Evolutionary conservation across 345 rosid genomes (phyloP).

Genomic region (Sonneratia caseolaris): DNA sequence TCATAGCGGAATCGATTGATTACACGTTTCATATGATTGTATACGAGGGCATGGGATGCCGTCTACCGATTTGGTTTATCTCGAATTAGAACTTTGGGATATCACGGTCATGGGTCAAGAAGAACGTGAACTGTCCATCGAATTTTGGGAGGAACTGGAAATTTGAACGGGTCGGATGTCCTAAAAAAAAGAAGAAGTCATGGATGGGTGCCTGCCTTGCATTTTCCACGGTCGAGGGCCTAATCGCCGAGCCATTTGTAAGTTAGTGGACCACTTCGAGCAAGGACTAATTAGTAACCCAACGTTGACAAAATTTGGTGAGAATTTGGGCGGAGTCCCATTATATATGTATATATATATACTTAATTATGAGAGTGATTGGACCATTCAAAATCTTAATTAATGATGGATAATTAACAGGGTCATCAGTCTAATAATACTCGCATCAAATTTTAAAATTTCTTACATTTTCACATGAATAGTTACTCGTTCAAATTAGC

Average conservation of each 20-base stretch:
- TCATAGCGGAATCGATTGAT: no score
- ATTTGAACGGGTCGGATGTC: neutral
- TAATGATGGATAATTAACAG: no score
- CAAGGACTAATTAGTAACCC: neutral
- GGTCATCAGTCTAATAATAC: no score
- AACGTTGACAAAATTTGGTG: neutral
- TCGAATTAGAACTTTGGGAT: neutral
- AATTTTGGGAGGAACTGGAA: neutral
- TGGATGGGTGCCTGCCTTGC: neutral
- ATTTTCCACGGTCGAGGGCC: slow-evolving; percentile 1
- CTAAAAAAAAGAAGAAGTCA: neutral
- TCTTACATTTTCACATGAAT: no score
- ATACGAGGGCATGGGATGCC: no score
- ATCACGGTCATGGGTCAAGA: neutral
- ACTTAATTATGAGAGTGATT: no score
- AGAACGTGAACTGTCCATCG: neutral
- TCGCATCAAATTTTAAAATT: no score
- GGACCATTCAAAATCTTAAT: no score
- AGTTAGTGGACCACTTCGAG: neutral
- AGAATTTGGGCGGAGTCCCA: neutral
- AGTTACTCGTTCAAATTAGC: no score
- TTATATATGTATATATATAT: neutral
- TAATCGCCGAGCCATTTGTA: neutral
- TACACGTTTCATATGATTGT: no score
- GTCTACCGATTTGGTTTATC: no score